Conservation (phyloP, 805 yeast genomes). For the Pichia ethanolica region DNA sequence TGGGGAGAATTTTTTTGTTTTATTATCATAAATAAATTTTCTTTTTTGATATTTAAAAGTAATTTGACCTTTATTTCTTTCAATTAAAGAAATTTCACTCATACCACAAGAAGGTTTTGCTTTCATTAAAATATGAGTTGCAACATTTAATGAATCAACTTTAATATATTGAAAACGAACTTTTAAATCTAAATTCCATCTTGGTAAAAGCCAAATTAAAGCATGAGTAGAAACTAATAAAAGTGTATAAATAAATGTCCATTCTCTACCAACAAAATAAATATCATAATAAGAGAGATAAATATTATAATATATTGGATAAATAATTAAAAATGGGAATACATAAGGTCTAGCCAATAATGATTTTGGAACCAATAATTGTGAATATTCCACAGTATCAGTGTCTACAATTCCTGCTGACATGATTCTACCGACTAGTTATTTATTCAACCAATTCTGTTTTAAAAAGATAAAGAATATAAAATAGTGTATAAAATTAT, state of each 20-base stretch:
- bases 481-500: no score
- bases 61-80: constrained; percentile 44
- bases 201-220: constrained; percentile 82
- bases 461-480: neutral
- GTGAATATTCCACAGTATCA: constrained; percentile 64
- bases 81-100: constrained; percentile 67
- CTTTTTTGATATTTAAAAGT: constrained; percentile 88
- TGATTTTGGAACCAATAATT: constrained; percentile 65
- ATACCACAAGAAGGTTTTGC: constrained; percentile 85
- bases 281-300: constrained; percentile 66
- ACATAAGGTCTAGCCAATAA: constrained; percentile 62
- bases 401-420: constrained; percentile 48
- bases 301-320: constrained; percentile 64
- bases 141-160: constrained; percentile 49
- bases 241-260: constrained; percentile 89
- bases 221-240: constrained; percentile 65
- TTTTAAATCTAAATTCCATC: constrained; percentile 75
- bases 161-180: constrained; percentile 58
- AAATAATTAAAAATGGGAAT: constrained; percentile 72
- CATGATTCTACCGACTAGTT: constrained; percentile 7
- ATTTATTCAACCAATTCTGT: no score
- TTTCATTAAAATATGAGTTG: constrained; percentile 63
- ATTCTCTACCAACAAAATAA: constrained; percentile 82
- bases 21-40: constrained; percentile 64
- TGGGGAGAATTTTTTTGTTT: constrained; percentile 56